These are phyloP conservation scores for Globisporangium perplexum DNA, from an alignment of 352 stramenopile species.

Conservation along the genomic window DNA sequence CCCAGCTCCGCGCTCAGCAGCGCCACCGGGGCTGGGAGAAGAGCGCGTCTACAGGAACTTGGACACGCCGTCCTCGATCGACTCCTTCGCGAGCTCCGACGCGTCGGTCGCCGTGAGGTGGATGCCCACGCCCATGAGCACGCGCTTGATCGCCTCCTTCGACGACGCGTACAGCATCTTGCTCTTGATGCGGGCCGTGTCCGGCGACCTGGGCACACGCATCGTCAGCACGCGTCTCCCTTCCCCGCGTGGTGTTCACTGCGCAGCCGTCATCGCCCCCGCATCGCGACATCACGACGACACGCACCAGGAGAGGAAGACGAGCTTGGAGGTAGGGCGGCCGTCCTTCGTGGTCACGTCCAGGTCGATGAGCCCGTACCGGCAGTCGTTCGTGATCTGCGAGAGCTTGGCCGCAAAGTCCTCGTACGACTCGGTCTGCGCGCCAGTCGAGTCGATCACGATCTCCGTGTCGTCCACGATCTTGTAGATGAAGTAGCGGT, in stretches of 20 bases:
- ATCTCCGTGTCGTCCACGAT: slow-evolving; percentile 93
- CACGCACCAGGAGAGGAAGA: slow-evolving; percentile 90
- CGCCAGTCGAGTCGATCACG: slow-evolving; percentile 86
- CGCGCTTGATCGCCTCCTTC: slow-evolving; percentile 93
- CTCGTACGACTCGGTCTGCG: slow-evolving; percentile 75
- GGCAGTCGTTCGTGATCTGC: slow-evolving; percentile 73
- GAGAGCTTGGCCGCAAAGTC: slow-evolving; percentile 83
- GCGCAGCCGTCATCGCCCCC: no score
- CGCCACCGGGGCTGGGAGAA: not conserved
- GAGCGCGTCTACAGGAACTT: slow-evolving; percentile 81
- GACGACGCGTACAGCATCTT: slow-evolving; percentile 96
- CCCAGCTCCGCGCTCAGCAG: not conserved
- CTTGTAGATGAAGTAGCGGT: slow-evolving; percentile 96
- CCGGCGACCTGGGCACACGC: slow-evolving; percentile 71
- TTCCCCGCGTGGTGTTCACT: no score
- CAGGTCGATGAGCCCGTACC: slow-evolving; percentile 88
- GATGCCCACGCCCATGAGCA: slow-evolving; percentile 93
- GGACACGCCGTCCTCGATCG: slow-evolving; percentile 73
- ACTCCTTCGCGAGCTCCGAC: slow-evolving; percentile 82
- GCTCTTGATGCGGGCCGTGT: slow-evolving; percentile 88
- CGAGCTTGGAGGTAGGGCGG: slow-evolving; percentile 85
- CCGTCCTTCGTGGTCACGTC: slow-evolving; percentile 88
- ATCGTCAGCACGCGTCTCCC: no score
- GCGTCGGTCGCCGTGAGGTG: slow-evolving; percentile 92
- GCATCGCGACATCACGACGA: no score